Base-by-base conservation (phyloP, 768 basidiomycete genomes). In the Leccinum subtestaceum region DNA sequence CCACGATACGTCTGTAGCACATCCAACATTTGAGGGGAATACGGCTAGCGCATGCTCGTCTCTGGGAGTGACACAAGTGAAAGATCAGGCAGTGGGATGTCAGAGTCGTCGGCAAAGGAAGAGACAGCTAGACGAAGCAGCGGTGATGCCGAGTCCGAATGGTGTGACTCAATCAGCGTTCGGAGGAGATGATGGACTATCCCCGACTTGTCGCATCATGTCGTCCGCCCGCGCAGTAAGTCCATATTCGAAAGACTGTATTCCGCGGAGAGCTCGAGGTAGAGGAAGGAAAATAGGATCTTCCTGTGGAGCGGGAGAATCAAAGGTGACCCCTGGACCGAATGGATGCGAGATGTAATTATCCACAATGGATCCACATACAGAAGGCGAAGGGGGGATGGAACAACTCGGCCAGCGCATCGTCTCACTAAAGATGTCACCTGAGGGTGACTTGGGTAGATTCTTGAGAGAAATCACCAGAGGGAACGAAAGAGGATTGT, bases 1-100 rank as follows among this genome's bases (percentile, higher is more conserved):
- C 91, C 91, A 13, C 85, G 82, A 65, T 87, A 93, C 5, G 84
- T 90, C 71, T 92, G 91, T 17, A 93, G 25, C 2, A 93, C 85
- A 57, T 93, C 89, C 66, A 92, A 93, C 3, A 92, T 84, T 55
- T 87, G 84, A 8, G 84, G 84, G 4, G 88, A 83, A 66, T 89
- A 91, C 21, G 83, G 82, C 11, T 88, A 84, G 34, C 82, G 79
- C 58, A 82, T 74, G 47, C 77, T 71, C 4, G 82, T 81, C 65
- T 84, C 84, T 0, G 78, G 76, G 12, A 77, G 80, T 2, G 76
- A 73, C 12, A 69, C 66, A 36, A 72, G 68, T 12, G 62, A 61
- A 38, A 72, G 67, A 55, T 74, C 72, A 3, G 56, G 53, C n/a
- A 59, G 67, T 4, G 63, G 31, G 71, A n/a, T 69, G n/a, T 67